Conservation (phyloP, 495 filamentous ascomycete species). For the Penicillium cinerascens region DNA sequence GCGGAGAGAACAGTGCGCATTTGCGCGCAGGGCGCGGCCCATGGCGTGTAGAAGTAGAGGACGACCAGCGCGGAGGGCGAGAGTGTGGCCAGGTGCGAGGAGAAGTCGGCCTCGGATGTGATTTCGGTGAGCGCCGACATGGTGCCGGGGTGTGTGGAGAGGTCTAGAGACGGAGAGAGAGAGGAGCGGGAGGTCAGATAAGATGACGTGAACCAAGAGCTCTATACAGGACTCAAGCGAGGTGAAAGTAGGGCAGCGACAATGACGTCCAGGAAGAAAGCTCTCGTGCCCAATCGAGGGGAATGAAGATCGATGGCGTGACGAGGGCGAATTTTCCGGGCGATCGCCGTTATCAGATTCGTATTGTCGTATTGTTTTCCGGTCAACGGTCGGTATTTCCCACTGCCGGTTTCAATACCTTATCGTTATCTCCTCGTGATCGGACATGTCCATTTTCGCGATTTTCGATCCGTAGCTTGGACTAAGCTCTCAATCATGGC, state of each 20-base stretch:
- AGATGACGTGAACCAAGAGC: neutral
- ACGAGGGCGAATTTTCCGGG: constrained; percentile 28
- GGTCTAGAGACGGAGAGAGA: constrained; percentile 12
- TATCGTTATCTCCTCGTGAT: constrained; percentile 18
- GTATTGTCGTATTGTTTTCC: neutral
- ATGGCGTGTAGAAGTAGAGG: constrained; percentile 91
- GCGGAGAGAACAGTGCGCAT: constrained; percentile 84
- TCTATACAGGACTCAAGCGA: neutral
- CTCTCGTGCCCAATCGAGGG: neutral
- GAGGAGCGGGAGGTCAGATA: constrained; percentile 4
- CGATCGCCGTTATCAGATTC: constrained; percentile 30
- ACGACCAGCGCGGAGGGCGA: constrained; percentile 67
- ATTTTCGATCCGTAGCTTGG: constrained; percentile 1
- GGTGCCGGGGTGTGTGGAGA: constrained; percentile 12
- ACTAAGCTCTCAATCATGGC: constrained; percentile 16
- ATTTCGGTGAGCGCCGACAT: constrained; percentile 79
- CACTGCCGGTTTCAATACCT: neutral
- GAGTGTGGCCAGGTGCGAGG: constrained; percentile 57
- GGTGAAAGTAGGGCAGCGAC: neutral
- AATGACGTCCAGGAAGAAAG: neutral
- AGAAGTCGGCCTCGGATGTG: constrained; percentile 64
- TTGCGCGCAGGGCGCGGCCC: constrained; percentile 94
- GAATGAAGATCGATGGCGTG: constrained; percentile 24
- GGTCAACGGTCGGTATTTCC: neutral
- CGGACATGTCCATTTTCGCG: neutral